These are phyloP conservation scores for Gaillardinia entomophila DNA, from an alignment of 805 yeast genomes.

Conservation along the genomic window DNA sequence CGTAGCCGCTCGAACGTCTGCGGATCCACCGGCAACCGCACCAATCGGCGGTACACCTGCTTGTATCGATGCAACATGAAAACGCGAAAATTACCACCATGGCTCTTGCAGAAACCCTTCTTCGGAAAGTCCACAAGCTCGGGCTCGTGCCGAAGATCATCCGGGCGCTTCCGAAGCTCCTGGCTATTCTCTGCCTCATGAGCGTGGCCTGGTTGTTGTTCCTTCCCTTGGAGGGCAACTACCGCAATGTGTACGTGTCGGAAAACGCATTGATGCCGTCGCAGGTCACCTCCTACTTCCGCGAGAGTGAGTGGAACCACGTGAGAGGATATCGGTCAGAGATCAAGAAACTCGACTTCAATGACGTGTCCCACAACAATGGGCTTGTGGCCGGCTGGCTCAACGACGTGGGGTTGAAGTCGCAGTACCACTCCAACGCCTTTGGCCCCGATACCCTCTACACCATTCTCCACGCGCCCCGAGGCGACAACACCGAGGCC, in stretches of 20 bases:
- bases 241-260: slow-evolving; percentile 76
- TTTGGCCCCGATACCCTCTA: slow-evolving; percentile 53
- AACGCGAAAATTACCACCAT: slow-evolving; percentile 10
- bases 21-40: slow-evolving; percentile 26
- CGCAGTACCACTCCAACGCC: slow-evolving; percentile 33
- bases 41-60: slow-evolving; percentile 15
- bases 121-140: slow-evolving; percentile 33
- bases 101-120: slow-evolving; percentile 40
- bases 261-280: slow-evolving; percentile 98
- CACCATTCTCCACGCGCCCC: slow-evolving; percentile 83
- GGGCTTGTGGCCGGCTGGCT: slow-evolving; percentile 52
- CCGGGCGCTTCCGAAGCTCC: slow-evolving; percentile 25
- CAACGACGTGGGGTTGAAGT: slow-evolving; percentile 64
- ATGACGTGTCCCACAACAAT: slow-evolving; percentile 34
- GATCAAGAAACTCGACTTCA: slow-evolving; percentile 32
- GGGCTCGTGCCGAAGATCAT: slow-evolving; percentile 34
- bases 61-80: slow-evolving; percentile 11
- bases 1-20: too few relatives aligned
- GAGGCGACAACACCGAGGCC: slow-evolving; percentile 95
- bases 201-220: slow-evolving; percentile 42
- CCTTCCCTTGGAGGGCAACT: slow-evolving; percentile 79
- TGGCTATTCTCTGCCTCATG: slow-evolving; percentile 28
- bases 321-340: slow-evolving; percentile 79
- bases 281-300: slow-evolving; percentile 84
- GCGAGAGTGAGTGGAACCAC: slow-evolving; percentile 93